Base-by-base conservation (phyloP, 2,329 filamentous ascomycete genomes). In the Xylaria sp. region DNA sequence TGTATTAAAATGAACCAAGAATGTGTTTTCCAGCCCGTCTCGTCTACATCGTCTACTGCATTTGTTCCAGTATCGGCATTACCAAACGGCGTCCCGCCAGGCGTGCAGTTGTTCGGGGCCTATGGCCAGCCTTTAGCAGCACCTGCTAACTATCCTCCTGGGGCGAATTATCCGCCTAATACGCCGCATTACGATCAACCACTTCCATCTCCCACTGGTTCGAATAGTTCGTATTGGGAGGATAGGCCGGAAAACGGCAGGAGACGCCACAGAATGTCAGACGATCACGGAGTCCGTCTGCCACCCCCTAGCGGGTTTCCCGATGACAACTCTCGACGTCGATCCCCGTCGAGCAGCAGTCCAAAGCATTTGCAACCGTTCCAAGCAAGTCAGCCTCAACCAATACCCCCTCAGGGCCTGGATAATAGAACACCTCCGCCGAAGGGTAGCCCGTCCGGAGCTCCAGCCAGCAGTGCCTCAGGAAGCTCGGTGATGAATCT, bases 1-100 rank as follows among this genome's bases (percentile, higher is more conserved):
- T 89, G 87, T 72, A 85, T 86, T 45, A 86, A 87, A 69, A 87
- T 88, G 79, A 86, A 87, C 57, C 87, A 89, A 72, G 86, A 89
- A 68, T 89, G 87, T 67, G 83, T 89, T 15, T 89, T 89, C 67
- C 86, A 89, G 73, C 87, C 86, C 0, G 87, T 89, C 0, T 87
- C 85, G 4, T 85, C 84, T 0, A 84, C 85, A 12, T 83, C 84
- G 45, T 85, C 85, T 5, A 86, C 86, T 0, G 86, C 86, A 0
- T 89, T 89, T 69, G 85, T 89, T 15, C 86, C 87, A 1, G 84
- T 89, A 5, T 87, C 85, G 2, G 86, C 86, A 18, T 80, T 89
- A 6, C 83, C 84, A n/a, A 85, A 85, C n/a, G 85, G 84, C 15
- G 83, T 88, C 1, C 84, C 86, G 1, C 85, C 86, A 1, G 86